Percentiles rank a stretch among this genome's conserved stretches.
phyloP scores from a whole-genome alignment of 2,329 filamentous ascomycete genomes.

The Metarhizium album region DNA sequence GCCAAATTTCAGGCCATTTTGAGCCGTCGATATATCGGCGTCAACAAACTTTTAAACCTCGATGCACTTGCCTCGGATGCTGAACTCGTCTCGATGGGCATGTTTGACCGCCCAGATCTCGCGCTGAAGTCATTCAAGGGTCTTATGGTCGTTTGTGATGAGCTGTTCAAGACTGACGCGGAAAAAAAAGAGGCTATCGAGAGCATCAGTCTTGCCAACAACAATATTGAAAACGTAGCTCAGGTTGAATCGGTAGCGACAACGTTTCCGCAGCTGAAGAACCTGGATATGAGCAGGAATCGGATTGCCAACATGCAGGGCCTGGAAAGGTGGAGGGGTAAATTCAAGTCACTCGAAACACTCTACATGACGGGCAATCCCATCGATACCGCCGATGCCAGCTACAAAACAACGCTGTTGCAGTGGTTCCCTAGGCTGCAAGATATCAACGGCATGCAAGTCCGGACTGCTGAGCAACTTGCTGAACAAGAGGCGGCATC shows the following conservation, averaged over 20 bases:
- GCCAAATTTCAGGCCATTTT: conserved; percentile 62
- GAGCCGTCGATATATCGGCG: conserved; percentile 59
- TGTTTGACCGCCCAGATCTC: conserved; percentile 60
- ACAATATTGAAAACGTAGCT: conserved; percentile 61
- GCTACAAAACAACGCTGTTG: conserved; percentile 57
- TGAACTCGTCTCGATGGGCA: conserved; percentile 60
- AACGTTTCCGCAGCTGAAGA: conserved; percentile 75
- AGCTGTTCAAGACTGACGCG: conserved; percentile 59
- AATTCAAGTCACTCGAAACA: conserved; percentile 69
- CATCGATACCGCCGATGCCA: conserved; percentile 47
- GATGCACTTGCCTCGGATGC: conserved; percentile 66
- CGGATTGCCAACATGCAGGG: conserved; percentile 57
- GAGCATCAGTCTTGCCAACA: conserved; percentile 73
- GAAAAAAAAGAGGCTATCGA: conserved; percentile 69
- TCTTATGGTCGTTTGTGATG: conserved; percentile 76
- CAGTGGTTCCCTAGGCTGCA: conserved; percentile 77
- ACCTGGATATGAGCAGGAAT: conserved; percentile 83
- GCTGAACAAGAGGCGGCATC: conserved; percentile 40
- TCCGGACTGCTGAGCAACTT: conserved; percentile 63
- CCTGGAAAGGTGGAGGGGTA: conserved; percentile 66
- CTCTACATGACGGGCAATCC: conserved; percentile 72
- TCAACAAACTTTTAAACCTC: conserved; percentile 69
- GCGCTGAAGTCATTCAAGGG: conserved; percentile 85
- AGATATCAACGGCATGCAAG: conserved; percentile 62
- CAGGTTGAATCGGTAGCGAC: conserved; percentile 65